Conservation (phyloP, 73 alveolate genomes). For the Tetrahymena malaccensis region DNA sequence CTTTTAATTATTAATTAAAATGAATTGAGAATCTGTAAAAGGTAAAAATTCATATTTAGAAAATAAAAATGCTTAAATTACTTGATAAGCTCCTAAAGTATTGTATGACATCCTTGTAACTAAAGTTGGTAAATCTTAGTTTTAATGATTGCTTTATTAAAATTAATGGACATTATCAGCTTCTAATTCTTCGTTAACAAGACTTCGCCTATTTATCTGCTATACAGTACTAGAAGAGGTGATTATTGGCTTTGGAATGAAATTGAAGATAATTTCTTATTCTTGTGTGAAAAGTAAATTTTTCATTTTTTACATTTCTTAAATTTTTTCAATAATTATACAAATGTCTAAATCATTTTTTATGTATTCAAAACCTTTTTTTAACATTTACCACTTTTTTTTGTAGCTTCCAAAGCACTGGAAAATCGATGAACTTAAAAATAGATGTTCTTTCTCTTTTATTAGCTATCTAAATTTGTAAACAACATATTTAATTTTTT, state of each 20-base stretch:
- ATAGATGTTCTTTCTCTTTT: background rate
- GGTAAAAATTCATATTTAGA: too few species aligned
- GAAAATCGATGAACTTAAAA: background rate
- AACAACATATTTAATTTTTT: background rate
- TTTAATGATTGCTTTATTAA: background rate
- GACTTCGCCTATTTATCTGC: background rate
- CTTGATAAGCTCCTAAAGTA: background rate
- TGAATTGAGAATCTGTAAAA: too few species aligned
- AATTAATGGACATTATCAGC: background rate
- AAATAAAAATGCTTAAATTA: background rate
- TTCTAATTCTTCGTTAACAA: background rate
- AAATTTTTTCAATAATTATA: background rate
- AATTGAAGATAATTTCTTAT: background rate
- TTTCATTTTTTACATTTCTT: background rate
- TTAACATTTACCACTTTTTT: background rate
- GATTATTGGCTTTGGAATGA: background rate
- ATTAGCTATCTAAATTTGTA: background rate
- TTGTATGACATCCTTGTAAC: background rate
- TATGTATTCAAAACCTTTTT: background rate
- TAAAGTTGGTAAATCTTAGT: background rate
- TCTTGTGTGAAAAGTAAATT: background rate
- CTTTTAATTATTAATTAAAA: background rate
- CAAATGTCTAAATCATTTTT: background rate
- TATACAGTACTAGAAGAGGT: background rate
- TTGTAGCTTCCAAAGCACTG: background rate